phyloP scores from a whole-genome alignment of 495 filamentous ascomycete species.

The Bryoglossum gracile region DNA sequence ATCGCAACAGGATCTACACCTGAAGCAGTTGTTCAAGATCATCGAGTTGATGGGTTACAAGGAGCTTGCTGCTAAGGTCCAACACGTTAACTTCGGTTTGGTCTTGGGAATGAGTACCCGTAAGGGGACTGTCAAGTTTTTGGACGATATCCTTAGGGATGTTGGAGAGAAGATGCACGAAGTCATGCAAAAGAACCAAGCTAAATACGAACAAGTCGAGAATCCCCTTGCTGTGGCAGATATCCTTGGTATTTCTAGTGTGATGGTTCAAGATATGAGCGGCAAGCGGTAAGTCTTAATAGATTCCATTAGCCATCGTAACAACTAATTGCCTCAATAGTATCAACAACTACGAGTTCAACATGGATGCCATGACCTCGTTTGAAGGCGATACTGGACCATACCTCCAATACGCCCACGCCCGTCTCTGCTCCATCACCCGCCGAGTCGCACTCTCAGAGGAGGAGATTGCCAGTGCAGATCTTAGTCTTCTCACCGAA shows the following conservation, averaged over 20 bases:
- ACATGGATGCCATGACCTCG: slow-evolving; percentile 58
- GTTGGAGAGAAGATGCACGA: slow-evolving; percentile 59
- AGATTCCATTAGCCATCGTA: background rate
- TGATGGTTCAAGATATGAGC: slow-evolving; percentile 61
- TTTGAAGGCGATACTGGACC: slow-evolving; percentile 66
- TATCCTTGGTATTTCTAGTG: slow-evolving; percentile 52
- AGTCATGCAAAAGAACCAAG: slow-evolving; percentile 53
- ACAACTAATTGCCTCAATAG: slow-evolving; percentile 26
- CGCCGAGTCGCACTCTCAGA: slow-evolving; percentile 44
- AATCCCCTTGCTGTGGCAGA: slow-evolving; percentile 48
- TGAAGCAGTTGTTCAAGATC: slow-evolving; percentile 59
- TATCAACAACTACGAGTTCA: slow-evolving; percentile 57
- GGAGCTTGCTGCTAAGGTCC: slow-evolving; percentile 48
- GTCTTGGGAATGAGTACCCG: slow-evolving; percentile 58
- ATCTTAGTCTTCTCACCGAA: slow-evolving; percentile 52
- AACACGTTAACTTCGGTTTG: slow-evolving; percentile 58
- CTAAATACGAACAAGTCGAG: slow-evolving; percentile 53
- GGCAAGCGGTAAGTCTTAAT: slow-evolving; percentile 47
- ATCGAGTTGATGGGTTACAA: slow-evolving; percentile 51
- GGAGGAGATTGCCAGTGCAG: slow-evolving; percentile 48
- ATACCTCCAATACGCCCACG: slow-evolving; percentile 63
- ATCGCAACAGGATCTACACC: slow-evolving; percentile 51
- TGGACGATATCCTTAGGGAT: slow-evolving; percentile 56
- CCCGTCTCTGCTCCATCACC: slow-evolving; percentile 54
- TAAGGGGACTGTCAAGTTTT: slow-evolving; percentile 48